These are phyloP conservation scores for Graphiopsis chlorocephala DNA, from an alignment of 2,329 filamentous ascomycete genomes.

Conservation along the genomic window DNA sequence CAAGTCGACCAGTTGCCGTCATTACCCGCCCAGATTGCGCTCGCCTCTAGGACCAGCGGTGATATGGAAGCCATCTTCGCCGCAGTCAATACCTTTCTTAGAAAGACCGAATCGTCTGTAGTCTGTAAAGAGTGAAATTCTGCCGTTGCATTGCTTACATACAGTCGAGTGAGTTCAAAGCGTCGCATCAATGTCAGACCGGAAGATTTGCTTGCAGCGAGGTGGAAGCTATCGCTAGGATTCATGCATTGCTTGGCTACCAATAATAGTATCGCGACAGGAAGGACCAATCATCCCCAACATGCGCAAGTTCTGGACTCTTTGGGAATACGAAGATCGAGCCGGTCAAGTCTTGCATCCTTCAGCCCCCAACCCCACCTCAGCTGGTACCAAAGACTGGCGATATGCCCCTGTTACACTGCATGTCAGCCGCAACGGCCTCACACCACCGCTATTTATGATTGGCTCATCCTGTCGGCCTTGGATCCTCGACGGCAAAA, in stretches of 20 bases:
- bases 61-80: not conserved
- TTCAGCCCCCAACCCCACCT: constrained; percentile 6
- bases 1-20: constrained; percentile 26
- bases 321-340: not conserved
- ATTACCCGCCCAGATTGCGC: constrained; percentile 21
- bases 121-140: not conserved
- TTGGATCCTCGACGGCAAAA: not conserved
- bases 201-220: not conserved
- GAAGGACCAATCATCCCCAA: not conserved
- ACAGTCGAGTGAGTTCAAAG: not conserved
- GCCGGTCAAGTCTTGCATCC: not conserved
- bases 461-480: not conserved
- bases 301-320: no score
- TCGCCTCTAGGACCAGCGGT: constrained; percentile 13
- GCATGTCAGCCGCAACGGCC: not conserved
- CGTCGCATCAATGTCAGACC: not conserved
- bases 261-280: not conserved
- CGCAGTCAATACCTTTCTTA: not conserved
- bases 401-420: not conserved
- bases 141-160: not conserved
- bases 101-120: not conserved
- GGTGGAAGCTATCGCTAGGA: not conserved
- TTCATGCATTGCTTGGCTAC: not conserved
- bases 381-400: not conserved
- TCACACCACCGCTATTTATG: not conserved